Evolutionary conservation across 1,284 basidiomycete species (phyloP).

Genomic region (Flammula alnicola): DNA sequence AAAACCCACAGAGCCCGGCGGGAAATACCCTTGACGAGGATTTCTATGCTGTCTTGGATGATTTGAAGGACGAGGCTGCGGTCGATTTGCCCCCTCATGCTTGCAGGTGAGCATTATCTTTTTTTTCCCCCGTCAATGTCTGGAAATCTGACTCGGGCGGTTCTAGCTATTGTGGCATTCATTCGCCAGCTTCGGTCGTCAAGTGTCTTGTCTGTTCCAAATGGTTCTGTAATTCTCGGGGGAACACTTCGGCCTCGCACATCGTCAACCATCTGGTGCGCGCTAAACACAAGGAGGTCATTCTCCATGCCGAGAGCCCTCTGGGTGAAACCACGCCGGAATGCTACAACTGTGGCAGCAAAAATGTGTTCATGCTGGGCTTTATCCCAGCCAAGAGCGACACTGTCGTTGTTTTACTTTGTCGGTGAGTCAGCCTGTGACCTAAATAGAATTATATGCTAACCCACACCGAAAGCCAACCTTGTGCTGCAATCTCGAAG

Average conservation of each 20-base stretch:
- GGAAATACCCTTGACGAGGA: conserved; percentile 71
- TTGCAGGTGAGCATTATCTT: conserved; percentile 75
- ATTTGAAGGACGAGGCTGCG: conserved; percentile 83
- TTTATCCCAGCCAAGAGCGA: conserved; percentile 99
- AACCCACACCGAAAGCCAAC: conserved; percentile 66
- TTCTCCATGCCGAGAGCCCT: conserved; percentile 93
- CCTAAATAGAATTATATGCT: conserved; percentile 8
- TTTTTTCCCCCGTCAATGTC: conserved; percentile 13
- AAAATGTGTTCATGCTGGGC: conserved; percentile 99
- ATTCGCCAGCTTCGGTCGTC: conserved; percentile 96
- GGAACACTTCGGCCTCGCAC: conserved; percentile 97
- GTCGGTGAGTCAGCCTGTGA: conserved; percentile 65
- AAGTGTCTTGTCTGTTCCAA: conserved; percentile 96
- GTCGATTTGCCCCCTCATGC: conserved; percentile 90
- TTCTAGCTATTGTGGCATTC: conserved; percentile 95
- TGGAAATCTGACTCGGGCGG: conserved; percentile 19
- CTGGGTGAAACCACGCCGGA: conserved; percentile 98
- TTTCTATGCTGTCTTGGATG: conserved; percentile 86
- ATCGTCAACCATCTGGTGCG: conserved; percentile 99
- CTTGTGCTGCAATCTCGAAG: conserved; percentile 95
- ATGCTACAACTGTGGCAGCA: conserved; percentile 99
- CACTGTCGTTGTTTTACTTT: conserved; percentile 97
- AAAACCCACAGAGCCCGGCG: conserved; percentile 25
- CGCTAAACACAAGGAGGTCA: conserved; percentile 99
- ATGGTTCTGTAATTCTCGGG: conserved; percentile 99